Base-by-base conservation (phyloP, 1,284 basidiomycete species). In the Sporisorium iseilematis-ciliati region DNA sequence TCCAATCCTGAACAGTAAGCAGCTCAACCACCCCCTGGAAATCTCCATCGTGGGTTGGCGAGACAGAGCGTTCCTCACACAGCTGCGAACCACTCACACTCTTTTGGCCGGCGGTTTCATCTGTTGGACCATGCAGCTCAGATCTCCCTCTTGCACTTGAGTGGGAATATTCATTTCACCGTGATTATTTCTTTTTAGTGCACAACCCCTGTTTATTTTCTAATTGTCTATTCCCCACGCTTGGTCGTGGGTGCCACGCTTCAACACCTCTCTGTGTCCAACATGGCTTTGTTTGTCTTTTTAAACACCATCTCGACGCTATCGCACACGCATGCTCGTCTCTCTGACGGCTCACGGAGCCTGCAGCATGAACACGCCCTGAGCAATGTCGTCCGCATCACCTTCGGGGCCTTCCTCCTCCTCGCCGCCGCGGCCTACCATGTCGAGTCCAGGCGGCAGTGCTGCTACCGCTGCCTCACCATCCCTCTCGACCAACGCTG, bases 251-350 rank as follows among this genome's bases (percentile, higher is more conserved):
- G n/a, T 23, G 20, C 42, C 42, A 45, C 42, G 21, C 42, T 7
- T 16, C 42, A 23, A 21, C 7, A 7, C 14, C 29, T 49, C 14
- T 16, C 14, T 48, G 16, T 48, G 46, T 48, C n/a, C 26, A 31
- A 20, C 48, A 31, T 14, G 14, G 29, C 48, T 49, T 26, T 46
- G 43, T 25, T 6, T 46, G n/a, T 29, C 20, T n/a, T 4, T 6
- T 16, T 16, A n/a, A 49, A 18, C 46, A 48, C 46, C 46, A 48
- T 48, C 46, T 48, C 26, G 10, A 50, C 29, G 21, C 38, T 29
- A 16, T 14, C 10, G 20, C 41, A 25, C 42, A 31, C 57, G 29
- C 53, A 56, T 63, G 61, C 54, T 57, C 14, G 55, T 29, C 55
- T n/a, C 16, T 18, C 18, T 50, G 29, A 38, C 52, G 41, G 53